Evolutionary conservation across 148 eudicot genomes (phyloP).

Genomic region (Rhododendron ovatum): DNA sequence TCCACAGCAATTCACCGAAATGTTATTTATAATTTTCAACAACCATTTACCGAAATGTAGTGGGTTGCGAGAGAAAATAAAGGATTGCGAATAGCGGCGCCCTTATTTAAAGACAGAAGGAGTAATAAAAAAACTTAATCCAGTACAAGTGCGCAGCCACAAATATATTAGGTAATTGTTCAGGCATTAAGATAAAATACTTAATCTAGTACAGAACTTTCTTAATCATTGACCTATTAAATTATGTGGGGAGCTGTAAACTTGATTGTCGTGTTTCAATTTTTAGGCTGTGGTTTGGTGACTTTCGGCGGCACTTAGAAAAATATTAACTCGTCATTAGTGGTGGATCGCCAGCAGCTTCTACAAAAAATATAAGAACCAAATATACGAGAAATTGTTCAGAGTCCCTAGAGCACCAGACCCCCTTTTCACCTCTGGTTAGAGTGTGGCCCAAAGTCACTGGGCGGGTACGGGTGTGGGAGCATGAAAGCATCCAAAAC

Average conservation of each 20-base stretch:
- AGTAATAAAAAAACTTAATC: not conserved
- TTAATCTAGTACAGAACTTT: not conserved
- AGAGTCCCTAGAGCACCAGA: not conserved
- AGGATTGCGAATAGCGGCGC: too few species aligned
- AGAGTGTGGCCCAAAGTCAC: not conserved
- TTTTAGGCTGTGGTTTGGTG: not conserved
- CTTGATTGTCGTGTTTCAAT: not conserved
- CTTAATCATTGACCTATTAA: not conserved
- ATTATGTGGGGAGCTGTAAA: not conserved
- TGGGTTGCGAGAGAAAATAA: too few species aligned
- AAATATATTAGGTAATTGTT: not conserved
- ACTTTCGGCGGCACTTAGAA: conserved; percentile 5
- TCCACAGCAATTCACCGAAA: too few species aligned
- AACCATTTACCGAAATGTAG: too few species aligned
- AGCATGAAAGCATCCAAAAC: too few species aligned
- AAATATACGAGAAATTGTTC: not conserved
- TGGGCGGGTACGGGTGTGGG: too few species aligned
- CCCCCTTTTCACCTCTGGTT: not conserved
- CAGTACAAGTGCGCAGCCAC: not conserved
- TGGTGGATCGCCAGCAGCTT: not conserved
- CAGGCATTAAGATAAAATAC: too few species aligned
- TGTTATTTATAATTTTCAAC: too few species aligned
- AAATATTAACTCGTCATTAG: not conserved
- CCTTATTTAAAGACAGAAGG: too few species aligned
- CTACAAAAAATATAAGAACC: not conserved